Percentiles rank a stretch among this genome's conserved stretches.
These are phyloP conservation scores for Neurospora africana DNA, from an alignment of 495 filamentous ascomycete genomes.

Conservation along the genomic window DNA sequence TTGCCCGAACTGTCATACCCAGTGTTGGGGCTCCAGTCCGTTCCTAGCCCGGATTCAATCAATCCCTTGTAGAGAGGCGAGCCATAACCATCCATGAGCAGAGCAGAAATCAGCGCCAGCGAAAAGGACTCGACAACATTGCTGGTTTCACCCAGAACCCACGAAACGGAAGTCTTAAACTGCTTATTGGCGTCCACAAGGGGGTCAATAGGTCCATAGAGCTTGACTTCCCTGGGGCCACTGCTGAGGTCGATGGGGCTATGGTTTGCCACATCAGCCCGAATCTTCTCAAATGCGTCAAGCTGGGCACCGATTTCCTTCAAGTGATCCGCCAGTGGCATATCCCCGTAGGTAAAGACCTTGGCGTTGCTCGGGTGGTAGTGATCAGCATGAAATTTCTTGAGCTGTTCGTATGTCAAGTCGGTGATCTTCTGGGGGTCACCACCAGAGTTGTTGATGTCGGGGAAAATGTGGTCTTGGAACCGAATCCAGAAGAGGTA, in stretches of 20 bases:
- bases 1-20: constrained; percentile 74
- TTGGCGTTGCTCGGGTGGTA: constrained; percentile 97
- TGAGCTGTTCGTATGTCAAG: constrained; percentile 76
- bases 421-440: constrained; percentile 95
- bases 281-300: constrained; percentile 54
- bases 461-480: constrained; percentile 86
- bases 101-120: constrained; percentile 62
- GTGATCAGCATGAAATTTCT: constrained; percentile 75
- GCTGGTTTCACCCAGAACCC: constrained; percentile 74
- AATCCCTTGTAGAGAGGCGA: constrained; percentile 87
- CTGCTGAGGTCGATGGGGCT: constrained; percentile 58
- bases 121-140: constrained; percentile 83
- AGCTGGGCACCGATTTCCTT: constrained; percentile 64
- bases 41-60: constrained; percentile 82
- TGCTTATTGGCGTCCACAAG: constrained; percentile 77
- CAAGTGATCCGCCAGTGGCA: constrained; percentile 72
- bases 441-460: constrained; percentile 90
- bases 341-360: constrained; percentile 89
- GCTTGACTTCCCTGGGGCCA: constrained; percentile 55
- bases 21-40: constrained; percentile 88
- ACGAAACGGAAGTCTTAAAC: constrained; percentile 85
- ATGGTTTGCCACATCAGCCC: constrained; percentile 62
- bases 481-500: constrained; percentile 93
- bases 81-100: constrained; percentile 87
- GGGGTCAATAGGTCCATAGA: constrained; percentile 80